Conservation (phyloP, 192 early-diverging fungal genomes). For the Linnemannia schmuckeri region DNA sequence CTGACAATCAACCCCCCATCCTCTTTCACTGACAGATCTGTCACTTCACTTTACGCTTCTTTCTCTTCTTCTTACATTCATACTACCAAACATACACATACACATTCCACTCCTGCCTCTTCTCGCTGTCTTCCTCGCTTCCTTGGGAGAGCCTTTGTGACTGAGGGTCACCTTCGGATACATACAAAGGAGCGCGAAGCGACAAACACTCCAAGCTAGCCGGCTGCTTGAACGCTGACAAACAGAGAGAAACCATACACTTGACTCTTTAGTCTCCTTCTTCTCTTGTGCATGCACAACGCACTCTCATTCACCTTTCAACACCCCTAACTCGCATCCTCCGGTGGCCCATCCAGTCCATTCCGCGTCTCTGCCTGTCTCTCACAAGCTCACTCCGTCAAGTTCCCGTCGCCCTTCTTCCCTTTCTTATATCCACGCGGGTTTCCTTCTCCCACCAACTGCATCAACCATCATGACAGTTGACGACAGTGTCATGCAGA, state of each 20-base stretch:
- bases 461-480: slow-evolving; percentile 37
- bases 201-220: not conserved
- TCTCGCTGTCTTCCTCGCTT: not conserved
- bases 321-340: not conserved
- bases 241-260: not conserved
- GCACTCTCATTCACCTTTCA: not conserved
- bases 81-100: not conserved
- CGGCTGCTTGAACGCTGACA: not conserved
- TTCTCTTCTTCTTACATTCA: not conserved
- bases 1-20: not conserved
- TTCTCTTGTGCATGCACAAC: not conserved
- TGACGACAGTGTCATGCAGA: slow-evolving; percentile 61
- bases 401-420: not conserved
- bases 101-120: not conserved
- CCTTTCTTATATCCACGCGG: too few relatives aligned
- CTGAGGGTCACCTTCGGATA: not conserved
- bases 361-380: not conserved
- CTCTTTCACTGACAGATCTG: not conserved
- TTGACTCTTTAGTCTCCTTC: not conserved
- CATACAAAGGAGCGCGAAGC: not conserved
- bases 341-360: not conserved
- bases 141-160: not conserved
- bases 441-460: not conserved
- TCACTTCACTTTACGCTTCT: not conserved
- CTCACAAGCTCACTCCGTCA: not conserved